Conservation (phyloP, 73 alveolate genomes). For the Symbiodinium pilosum region DNA sequence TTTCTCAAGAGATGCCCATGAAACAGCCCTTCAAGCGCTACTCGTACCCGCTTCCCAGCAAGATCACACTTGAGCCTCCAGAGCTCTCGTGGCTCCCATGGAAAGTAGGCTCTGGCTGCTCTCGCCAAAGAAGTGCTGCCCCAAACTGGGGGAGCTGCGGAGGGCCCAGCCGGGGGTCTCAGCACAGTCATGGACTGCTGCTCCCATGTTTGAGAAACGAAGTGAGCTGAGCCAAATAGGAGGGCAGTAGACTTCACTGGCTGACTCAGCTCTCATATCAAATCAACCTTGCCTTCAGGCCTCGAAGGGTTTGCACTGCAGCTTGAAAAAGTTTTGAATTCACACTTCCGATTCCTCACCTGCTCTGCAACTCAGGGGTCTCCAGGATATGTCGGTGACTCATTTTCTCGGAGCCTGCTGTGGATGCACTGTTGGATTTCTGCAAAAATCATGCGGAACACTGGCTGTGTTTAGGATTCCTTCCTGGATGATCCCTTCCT, state of each 20-base stretch:
- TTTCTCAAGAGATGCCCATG: too few species aligned
- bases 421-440: neutral
- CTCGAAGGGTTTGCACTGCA: neutral
- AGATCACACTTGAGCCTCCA: too few species aligned
- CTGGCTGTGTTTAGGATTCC: constrained; percentile 16
- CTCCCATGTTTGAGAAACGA: too few species aligned
- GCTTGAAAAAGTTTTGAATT: neutral
- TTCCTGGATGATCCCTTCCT: constrained; percentile 70
- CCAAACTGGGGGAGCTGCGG: constrained; percentile 39
- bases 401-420: too few species aligned
- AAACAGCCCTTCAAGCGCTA: too few species aligned
- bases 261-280: too few species aligned
- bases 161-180: neutral
- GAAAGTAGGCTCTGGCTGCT: constrained; percentile 59
- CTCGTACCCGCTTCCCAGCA: too few species aligned
- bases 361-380: neutral
- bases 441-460: neutral
- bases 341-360: too few species aligned
- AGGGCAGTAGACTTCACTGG: too few species aligned
- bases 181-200: neutral
- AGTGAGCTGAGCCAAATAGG: too few species aligned
- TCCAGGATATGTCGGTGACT: neutral
- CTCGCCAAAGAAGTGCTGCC: constrained; percentile 77
- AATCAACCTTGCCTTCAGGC: neutral
- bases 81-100: too few species aligned